Percentiles rank a stretch among this genome's conserved stretches.
Evolutionary conservation across 306 rosid species (phyloP).

Genomic region (Inga laurina): DNA sequence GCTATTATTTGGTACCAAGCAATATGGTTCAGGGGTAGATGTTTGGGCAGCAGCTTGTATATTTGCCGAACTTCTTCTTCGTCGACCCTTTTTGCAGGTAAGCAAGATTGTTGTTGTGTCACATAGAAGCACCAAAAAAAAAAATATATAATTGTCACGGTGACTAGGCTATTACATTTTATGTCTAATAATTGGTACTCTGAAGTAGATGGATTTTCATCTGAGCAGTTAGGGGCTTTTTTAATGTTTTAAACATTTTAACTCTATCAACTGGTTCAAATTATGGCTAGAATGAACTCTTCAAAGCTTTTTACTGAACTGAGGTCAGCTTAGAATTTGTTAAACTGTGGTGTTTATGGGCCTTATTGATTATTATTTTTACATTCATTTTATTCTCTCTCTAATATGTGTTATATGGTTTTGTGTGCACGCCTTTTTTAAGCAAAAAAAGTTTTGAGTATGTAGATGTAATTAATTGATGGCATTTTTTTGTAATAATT

Average conservation of each 20-base stretch:
- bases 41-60: constrained; percentile 99
- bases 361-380: constrained; percentile 23
- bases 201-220: constrained; percentile 1
- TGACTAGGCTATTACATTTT: not conserved
- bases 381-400: constrained; percentile 14
- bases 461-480: not conserved
- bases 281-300: constrained; percentile 1
- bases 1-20: constrained; percentile 88
- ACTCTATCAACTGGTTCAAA: not conserved
- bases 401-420: not conserved
- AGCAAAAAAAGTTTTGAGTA: not conserved
- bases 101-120: not conserved
- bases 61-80: constrained; percentile 87
- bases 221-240: not conserved
- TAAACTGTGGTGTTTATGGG: constrained; percentile 2
- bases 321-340: constrained; percentile 15
- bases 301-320: not conserved
- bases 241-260: constrained; percentile 15
- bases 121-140: not conserved
- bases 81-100: constrained; percentile 93
- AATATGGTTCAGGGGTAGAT: constrained; percentile 91
- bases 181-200: constrained; percentile 11
- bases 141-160: not conserved
- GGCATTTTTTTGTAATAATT: constrained; percentile 13
- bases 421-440: not conserved